phyloP scores from a whole-genome alignment of 768 basidiomycete genomes.

The Tulasnella sp. region DNA sequence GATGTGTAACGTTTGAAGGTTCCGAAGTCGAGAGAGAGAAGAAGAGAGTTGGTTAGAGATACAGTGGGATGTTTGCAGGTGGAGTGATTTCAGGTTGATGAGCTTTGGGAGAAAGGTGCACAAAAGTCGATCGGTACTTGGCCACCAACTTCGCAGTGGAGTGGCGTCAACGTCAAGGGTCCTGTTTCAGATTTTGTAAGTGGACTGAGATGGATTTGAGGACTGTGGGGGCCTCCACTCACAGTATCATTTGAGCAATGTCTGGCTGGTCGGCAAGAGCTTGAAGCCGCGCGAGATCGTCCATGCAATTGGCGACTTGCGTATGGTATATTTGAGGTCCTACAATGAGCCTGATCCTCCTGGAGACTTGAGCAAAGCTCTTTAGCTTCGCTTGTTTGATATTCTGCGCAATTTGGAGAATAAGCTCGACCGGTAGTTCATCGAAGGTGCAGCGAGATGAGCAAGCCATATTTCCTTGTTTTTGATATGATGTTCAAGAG shows the following conservation, averaged over 20 bases:
- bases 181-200: neutral
- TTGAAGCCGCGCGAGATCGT: neutral
- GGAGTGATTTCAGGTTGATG: neutral
- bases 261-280: conserved; percentile 10
- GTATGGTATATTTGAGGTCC: conserved; percentile 1
- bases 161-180: conserved; percentile 3
- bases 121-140: neutral
- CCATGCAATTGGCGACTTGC: neutral
- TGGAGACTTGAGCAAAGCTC: neutral
- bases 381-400: neutral
- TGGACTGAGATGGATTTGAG: neutral
- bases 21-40: neutral
- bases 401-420: neutral
- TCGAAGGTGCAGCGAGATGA: neutral
- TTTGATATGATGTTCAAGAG: neutral
- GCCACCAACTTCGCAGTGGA: conserved; percentile 20
- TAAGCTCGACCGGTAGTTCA: neutral
- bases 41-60: conserved; percentile 1
- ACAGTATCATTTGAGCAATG: conserved; percentile 12
- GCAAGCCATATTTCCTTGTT: neutral
- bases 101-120: conserved; percentile 10
- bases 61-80: neutral
- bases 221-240: neutral
- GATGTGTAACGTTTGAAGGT: conserved; percentile 3
- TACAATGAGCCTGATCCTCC: neutral